These are phyloP conservation scores for Harringtonia aguacate DNA, from an alignment of 2,329 filamentous ascomycete species.

Conservation along the genomic window DNA sequence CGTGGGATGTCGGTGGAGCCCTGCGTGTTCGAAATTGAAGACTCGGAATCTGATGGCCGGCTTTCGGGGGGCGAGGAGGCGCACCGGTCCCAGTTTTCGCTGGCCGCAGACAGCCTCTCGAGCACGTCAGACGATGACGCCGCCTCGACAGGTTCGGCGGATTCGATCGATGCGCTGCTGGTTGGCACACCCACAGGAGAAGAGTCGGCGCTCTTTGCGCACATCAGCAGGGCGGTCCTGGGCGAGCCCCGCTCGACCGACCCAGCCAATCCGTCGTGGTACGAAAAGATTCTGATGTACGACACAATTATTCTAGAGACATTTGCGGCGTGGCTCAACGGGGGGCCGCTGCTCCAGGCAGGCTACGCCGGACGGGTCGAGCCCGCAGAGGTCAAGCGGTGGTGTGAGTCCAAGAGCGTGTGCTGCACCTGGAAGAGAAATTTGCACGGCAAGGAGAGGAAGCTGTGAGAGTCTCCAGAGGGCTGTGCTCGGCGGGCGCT, in stretches of 20 bases:
- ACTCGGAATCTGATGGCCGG: slow-evolving; percentile 24
- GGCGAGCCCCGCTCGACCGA: slow-evolving; percentile 38
- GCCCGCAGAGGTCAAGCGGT: slow-evolving; percentile 62
- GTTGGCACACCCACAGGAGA: slow-evolving; percentile 23
- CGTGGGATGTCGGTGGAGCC: slow-evolving; percentile 11
- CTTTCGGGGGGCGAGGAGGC: slow-evolving; percentile 17
- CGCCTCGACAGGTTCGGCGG: not conserved
- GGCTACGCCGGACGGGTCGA: slow-evolving; percentile 57
- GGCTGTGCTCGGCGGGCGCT: no score
- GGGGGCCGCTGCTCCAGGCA: slow-evolving; percentile 49
- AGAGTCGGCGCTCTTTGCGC: slow-evolving; percentile 34
- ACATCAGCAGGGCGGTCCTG: slow-evolving; percentile 45
- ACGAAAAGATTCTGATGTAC: slow-evolving; percentile 89
- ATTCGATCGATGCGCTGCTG: slow-evolving; percentile 26
- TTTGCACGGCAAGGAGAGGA: slow-evolving; percentile 39
- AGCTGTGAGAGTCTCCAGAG: no score
- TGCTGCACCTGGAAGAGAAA: slow-evolving; percentile 68
- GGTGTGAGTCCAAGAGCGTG: slow-evolving; percentile 81
- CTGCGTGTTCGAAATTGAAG: slow-evolving; percentile 8
- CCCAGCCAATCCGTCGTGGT: slow-evolving; percentile 54
- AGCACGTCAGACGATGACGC: not conserved
- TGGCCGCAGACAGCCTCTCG: not conserved
- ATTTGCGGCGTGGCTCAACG: slow-evolving; percentile 72
- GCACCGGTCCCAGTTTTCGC: not conserved
- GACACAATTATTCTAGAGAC: slow-evolving; percentile 87